phyloP scores from a whole-genome alignment of 1,284 basidiomycete species.

The Earliella scabrosa region DNA sequence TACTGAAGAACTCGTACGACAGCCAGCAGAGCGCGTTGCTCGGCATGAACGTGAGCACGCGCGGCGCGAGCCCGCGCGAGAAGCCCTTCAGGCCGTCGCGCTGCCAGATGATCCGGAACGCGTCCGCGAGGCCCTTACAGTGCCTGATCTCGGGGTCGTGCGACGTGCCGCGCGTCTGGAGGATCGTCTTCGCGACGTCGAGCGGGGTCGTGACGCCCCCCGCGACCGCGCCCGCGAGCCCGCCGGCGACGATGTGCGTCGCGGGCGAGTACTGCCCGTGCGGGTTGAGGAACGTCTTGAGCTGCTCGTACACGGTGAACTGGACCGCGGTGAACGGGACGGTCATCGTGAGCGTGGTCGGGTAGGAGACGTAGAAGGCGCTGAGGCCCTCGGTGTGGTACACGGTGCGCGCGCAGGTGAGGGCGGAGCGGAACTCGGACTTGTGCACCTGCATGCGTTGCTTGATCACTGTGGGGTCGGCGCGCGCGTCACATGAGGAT shows the following conservation, averaged over 20 bases:
- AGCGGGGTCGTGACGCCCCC: constrained; percentile 96
- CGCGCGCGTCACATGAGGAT: constrained; percentile 1
- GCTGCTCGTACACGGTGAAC: constrained; percentile 95
- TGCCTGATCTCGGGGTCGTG: constrained; percentile 83
- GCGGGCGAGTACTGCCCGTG: constrained; percentile 85
- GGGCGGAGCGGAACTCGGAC: constrained; percentile 86
- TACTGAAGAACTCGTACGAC: constrained; percentile 96
- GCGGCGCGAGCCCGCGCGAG: constrained; percentile 85
- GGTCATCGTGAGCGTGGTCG: constrained; percentile 95
- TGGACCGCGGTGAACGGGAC: constrained; percentile 99
- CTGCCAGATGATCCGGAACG: constrained; percentile 86
- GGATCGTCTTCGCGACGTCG: constrained; percentile 97
- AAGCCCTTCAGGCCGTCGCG: constrained; percentile 90
- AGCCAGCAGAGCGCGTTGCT: constrained; percentile 98
- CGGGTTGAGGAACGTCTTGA: constrained; percentile 91
- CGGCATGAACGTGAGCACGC: constrained; percentile 95
- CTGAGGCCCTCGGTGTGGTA: constrained; percentile 86
- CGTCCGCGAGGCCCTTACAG: constrained; percentile 87
- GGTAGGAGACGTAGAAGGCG: constrained; percentile 99
- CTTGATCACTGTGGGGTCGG: constrained; percentile 81
- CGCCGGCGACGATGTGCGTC: constrained; percentile 92
- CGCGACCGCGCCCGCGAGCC: constrained; percentile 91
- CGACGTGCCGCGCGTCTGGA: constrained; percentile 93
- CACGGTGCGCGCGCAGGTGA: constrained; percentile 82
- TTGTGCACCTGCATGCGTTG: constrained; percentile 98